These are phyloP conservation scores for Aspergillus tamarii DNA, from an alignment of 2,329 filamentous ascomycete species.

Conservation along the genomic window DNA sequence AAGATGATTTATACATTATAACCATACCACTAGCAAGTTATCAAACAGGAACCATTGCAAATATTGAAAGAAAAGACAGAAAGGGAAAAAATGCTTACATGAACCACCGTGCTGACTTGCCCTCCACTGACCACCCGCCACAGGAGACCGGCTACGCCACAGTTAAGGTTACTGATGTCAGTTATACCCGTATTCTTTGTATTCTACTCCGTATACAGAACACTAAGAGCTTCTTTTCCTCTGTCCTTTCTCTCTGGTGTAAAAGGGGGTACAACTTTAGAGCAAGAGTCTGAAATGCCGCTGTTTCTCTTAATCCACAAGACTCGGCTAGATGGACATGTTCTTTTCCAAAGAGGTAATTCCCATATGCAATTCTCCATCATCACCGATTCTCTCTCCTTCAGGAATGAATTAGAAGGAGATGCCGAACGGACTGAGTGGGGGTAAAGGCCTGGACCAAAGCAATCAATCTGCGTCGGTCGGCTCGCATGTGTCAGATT, in stretches of 20 bases:
- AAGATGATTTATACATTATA: neutral
- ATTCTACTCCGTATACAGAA: no score
- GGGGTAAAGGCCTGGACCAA: neutral
- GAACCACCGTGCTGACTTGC: neutral
- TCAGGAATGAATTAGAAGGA: neutral
- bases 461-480: neutral
- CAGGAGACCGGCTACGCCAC: neutral
- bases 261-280: neutral
- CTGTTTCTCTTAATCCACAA: neutral
- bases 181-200: no score
- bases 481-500: neutral
- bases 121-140: constrained; percentile 4
- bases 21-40: neutral
- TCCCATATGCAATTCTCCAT: neutral
- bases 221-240: neutral
- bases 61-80: neutral
- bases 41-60: neutral
- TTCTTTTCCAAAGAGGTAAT: neutral
- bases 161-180: neutral
- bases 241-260: neutral
- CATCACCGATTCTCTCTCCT: neutral
- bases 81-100: no score
- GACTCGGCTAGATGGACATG: neutral
- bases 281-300: neutral
- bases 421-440: neutral